These are phyloP conservation scores for Paraglomus brasilianum DNA, from an alignment of 192 early-diverging fungal species.

Conservation along the genomic window DNA sequence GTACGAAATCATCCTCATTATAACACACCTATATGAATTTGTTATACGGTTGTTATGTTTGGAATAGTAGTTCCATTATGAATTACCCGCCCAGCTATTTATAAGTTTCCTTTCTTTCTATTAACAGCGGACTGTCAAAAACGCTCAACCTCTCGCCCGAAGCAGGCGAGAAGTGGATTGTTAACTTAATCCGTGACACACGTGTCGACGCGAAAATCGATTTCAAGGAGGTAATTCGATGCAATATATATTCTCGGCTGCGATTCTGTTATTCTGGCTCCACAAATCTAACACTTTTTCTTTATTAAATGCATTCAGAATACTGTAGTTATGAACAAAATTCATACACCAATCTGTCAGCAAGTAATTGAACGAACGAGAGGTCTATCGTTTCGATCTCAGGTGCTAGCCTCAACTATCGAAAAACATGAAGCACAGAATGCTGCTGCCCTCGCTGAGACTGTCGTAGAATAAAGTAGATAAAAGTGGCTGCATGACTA, in stretches of 20 bases:
- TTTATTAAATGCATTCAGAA: slow-evolving; percentile 47
- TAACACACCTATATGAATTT: neutral
- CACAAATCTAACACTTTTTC: neutral
- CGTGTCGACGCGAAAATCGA: slow-evolving; percentile 98
- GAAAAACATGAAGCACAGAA: slow-evolving; percentile 75
- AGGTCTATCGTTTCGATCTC: slow-evolving; percentile 87
- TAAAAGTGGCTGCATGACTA: neutral
- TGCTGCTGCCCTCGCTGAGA: slow-evolving; percentile 32
- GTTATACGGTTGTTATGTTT: neutral
- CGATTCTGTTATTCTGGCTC: neutral
- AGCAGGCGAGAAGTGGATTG: slow-evolving; percentile 97
- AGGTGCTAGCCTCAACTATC: slow-evolving; percentile 82
- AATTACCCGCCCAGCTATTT: neutral
- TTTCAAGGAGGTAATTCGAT: slow-evolving; percentile 68
- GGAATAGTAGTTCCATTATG: neutral
- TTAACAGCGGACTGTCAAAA: slow-evolving; percentile 66
- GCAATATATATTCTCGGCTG: neutral
- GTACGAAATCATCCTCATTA: too few relatives aligned
- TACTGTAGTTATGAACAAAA: slow-evolving; percentile 92
- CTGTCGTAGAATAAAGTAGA: slow-evolving; percentile 1
- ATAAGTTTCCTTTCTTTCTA: neutral
- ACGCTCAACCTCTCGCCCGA: slow-evolving; percentile 84
- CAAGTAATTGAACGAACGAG: slow-evolving; percentile 95
- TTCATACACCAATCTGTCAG: slow-evolving; percentile 84
- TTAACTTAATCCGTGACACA: slow-evolving; percentile 93